These are phyloP conservation scores for Suillus alpinus DNA, from an alignment of 768 basidiomycete species.

Conservation along the genomic window DNA sequence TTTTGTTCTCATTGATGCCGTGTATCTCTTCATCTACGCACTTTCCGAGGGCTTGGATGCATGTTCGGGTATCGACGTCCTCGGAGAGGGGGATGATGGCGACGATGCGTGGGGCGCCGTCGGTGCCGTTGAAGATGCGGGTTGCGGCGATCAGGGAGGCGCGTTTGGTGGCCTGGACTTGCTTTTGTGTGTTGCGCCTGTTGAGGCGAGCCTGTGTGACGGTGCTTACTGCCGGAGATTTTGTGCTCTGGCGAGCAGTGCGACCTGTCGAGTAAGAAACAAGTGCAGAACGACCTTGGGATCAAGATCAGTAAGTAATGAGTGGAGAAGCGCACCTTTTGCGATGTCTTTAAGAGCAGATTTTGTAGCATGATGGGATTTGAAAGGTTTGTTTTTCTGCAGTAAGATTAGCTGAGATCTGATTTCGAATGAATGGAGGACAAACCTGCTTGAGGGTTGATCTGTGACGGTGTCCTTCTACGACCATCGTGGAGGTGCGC, in stretches of 20 bases:
- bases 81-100: constrained; percentile 81
- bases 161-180: constrained; percentile 49
- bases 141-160: not conserved
- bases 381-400: constrained; percentile 89
- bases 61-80: constrained; percentile 53
- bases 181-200: constrained; percentile 82
- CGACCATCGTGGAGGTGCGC: constrained; percentile 29
- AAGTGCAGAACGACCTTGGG: not conserved
- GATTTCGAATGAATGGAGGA: constrained; percentile 1
- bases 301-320: not conserved
- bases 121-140: constrained; percentile 74
- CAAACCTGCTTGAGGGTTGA: constrained; percentile 83
- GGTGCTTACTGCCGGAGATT: constrained; percentile 46
- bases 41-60: constrained; percentile 56
- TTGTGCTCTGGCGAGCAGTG: constrained; percentile 51
- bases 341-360: constrained; percentile 77
- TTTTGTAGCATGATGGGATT: constrained; percentile 88
- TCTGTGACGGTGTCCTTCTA: constrained; percentile 41
- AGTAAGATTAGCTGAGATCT: constrained; percentile 4
- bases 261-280: constrained; percentile 44
- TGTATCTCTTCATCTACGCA: constrained; percentile 45
- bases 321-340: constrained; percentile 56
- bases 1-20: constrained; percentile 7
- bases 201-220: constrained; percentile 73
- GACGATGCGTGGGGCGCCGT: constrained; percentile 82